These are phyloP conservation scores for Spirogloea muscicola DNA, from an alignment of 139 green algal genomes.

Conservation along the genomic window DNA sequence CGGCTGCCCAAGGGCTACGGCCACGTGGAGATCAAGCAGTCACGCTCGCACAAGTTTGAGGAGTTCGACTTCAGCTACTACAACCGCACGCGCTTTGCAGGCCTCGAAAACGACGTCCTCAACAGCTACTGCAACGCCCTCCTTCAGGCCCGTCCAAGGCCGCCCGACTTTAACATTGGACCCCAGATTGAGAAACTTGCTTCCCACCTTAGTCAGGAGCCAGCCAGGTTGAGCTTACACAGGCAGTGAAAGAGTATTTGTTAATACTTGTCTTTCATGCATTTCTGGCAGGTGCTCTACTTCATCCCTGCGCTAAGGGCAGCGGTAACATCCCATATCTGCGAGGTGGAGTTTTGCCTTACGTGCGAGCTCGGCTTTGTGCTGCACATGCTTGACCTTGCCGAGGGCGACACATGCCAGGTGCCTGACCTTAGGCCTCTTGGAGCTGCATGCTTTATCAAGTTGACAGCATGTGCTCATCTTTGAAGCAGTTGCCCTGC, in stretches of 20 bases:
- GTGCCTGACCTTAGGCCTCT: not conserved
- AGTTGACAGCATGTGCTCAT: no score
- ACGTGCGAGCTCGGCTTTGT: slow-evolving; percentile 80
- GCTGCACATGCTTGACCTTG: slow-evolving; percentile 78
- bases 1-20: slow-evolving; percentile 66
- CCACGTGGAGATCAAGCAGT: slow-evolving; percentile 57
- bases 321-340: slow-evolving; percentile 61
- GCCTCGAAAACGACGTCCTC: slow-evolving; percentile 88
- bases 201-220: no score
- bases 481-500: no score
- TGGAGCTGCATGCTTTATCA: not conserved
- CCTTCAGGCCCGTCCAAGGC: slow-evolving; percentile 62
- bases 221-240: no score
- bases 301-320: slow-evolving; percentile 69
- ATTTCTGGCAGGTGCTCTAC: slow-evolving; percentile 71
- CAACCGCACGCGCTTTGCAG: slow-evolving; percentile 84
- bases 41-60: slow-evolving; percentile 48
- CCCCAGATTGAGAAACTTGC: no score
- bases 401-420: slow-evolving; percentile 61
- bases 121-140: slow-evolving; percentile 92
- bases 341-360: slow-evolving; percentile 79
- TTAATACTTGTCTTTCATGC: no score
- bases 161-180: not conserved
- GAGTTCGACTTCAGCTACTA: slow-evolving; percentile 64
- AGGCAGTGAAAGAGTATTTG: no score